These are phyloP conservation scores for Lactifluus volemus DNA, from an alignment of 768 basidiomycete species.

Conservation along the genomic window DNA sequence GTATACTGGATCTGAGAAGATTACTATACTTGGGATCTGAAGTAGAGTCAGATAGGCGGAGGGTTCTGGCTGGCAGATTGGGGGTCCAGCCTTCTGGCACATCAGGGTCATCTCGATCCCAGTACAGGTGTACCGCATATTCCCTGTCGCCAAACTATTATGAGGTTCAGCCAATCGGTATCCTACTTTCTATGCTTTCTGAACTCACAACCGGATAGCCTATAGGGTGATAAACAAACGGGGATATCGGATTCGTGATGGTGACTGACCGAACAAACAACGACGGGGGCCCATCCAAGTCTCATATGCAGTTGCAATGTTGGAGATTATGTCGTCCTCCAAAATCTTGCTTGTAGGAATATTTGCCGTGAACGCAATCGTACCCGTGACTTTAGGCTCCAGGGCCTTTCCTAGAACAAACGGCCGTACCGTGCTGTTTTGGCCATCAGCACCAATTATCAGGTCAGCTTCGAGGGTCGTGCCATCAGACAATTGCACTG, in stretches of 20 bases:
- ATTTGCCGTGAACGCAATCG: slow-evolving; percentile 6
- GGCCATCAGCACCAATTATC: slow-evolving; percentile 21
- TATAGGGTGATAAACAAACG: background rate
- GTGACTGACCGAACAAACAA: slow-evolving; percentile 9
- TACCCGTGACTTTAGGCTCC: slow-evolving; percentile 5
- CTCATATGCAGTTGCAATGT: slow-evolving; percentile 1
- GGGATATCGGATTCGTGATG: background rate
- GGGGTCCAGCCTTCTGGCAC: slow-evolving; percentile 14
- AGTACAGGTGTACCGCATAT: slow-evolving; percentile 9
- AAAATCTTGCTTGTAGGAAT: slow-evolving; percentile 2
- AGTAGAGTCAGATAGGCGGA: background rate
- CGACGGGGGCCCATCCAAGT: slow-evolving; percentile 14
- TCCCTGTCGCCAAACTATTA: slow-evolving; percentile 1
- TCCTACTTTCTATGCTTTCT: background rate
- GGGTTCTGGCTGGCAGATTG: background rate
- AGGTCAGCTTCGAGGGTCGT: slow-evolving; percentile 16
- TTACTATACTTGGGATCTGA: slow-evolving; percentile 8
- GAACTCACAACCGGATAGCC: slow-evolving; percentile 17
- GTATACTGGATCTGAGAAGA: background rate
- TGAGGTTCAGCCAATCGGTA: background rate
- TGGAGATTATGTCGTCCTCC: slow-evolving; percentile 3
- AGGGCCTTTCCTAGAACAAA: slow-evolving; percentile 1
- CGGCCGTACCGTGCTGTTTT: slow-evolving; percentile 11
- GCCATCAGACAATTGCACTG: slow-evolving; percentile 17
- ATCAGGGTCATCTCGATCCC: slow-evolving; percentile 11